Evolutionary conservation across 352 stramenopile genomes (phyloP).

Genomic region (Pythium sp.): DNA sequence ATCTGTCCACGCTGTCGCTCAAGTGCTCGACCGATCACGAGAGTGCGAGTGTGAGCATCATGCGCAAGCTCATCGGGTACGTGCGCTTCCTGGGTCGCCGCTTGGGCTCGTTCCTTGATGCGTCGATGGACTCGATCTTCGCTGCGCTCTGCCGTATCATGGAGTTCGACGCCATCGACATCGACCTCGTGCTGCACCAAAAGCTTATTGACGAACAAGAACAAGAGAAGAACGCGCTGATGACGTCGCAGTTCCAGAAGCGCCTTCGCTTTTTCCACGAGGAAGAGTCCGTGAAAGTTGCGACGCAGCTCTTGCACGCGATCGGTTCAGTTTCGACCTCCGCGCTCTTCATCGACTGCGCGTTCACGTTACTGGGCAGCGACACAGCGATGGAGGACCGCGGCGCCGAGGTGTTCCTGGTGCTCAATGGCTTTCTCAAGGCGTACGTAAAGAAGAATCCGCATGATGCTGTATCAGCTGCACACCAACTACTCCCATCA

Average conservation of each 20-base stretch:
- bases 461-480: not conserved
- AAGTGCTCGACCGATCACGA: conserved; percentile 66
- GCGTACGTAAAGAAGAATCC: conserved; percentile 17
- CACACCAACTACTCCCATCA: not conserved
- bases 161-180: conserved; percentile 65
- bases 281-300: conserved; percentile 49
- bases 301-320: conserved; percentile 42
- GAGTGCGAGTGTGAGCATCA: conserved; percentile 43
- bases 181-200: conserved; percentile 69
- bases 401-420: conserved; percentile 44
- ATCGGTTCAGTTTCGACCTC: conserved; percentile 47
- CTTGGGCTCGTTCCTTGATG: conserved; percentile 49
- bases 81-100: conserved; percentile 40
- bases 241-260: conserved; percentile 79
- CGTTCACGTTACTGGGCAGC: conserved; percentile 38
- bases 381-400: conserved; percentile 1
- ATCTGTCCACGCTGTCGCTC: conserved; percentile 64
- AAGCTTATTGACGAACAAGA: conserved; percentile 16
- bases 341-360: conserved; percentile 66
- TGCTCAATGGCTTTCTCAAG: conserved; percentile 66
- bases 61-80: conserved; percentile 75
- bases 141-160: conserved; percentile 45
- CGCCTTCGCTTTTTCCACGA: conserved; percentile 71
- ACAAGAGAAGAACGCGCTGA: conserved; percentile 13
- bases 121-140: conserved; percentile 45